Base-by-base conservation (phyloP, 1,284 basidiomycete genomes). In the Papiliotrema terrestris region DNA sequence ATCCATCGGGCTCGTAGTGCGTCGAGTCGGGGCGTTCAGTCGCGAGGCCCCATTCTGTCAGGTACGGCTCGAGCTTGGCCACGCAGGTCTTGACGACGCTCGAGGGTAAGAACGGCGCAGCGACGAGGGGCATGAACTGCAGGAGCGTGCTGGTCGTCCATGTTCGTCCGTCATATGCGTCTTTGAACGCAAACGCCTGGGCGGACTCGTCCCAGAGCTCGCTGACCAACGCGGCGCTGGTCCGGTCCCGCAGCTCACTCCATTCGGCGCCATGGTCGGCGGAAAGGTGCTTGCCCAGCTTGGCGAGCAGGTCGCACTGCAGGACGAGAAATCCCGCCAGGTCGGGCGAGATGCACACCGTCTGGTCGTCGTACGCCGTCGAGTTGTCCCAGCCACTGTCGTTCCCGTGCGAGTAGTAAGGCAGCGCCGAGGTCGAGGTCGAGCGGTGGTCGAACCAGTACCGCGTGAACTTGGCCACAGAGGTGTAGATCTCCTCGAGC, bases 341-440 rank as follows among this genome's bases (percentile, higher is more conserved):
- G 23, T 52, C 51, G 25, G 51, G 51, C 9, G 51, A 25, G 8
- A 45, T 29, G 23, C 44, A 46, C 17, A 47, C 35, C 29, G 51
- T 52, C 44, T 52, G 51, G 14, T 36, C 26, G 19, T 52, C 51
- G 51, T 36, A 52, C 19, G 35, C 29, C 1, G 51, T 52, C 45
- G 51, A 36, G 26, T 52, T 52, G 51, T 52, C 51, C 51, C 51
- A 52, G 39, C 51, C 51, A 23, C 43, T 45, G 20, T 52, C 51
- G 43, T 52, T 52, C 19, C 51, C 51, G 45, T 52, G 51, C 20
- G 35, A 32, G 43, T 52, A 52, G 26, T 46, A 52, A 8, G 51
- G 51, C 15, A 52, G 42, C 22, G 29, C 35, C 6, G 51, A 52
- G 35, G 9, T n/a, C 1, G 29, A 15, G 9, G 43, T 45, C 8